These are phyloP conservation scores for Solanum bukasovii DNA, from an alignment of 257 asterid genomes.

Conservation along the genomic window DNA sequence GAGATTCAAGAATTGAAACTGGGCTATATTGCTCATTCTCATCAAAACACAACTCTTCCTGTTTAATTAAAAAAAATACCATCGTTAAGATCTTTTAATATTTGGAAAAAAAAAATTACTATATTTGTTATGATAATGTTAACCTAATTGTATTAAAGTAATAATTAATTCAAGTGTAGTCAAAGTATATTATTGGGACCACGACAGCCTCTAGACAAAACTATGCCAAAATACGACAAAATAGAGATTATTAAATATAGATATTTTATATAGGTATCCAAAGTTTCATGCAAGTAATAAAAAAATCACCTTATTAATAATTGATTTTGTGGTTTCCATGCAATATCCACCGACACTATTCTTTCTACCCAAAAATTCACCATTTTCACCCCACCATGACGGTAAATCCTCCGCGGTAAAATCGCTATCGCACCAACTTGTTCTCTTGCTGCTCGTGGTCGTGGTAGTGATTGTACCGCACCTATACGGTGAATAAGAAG, in stretches of 20 bases:
- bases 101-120: neutral
- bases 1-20: conserved; percentile 65
- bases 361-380: conserved; percentile 7
- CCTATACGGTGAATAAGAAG: conserved; percentile 16
- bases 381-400: conserved; percentile 28
- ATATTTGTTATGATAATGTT: neutral
- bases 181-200: neutral
- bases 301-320: neutral
- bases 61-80: neutral
- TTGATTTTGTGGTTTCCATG: neutral
- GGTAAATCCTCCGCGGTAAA: conserved; percentile 51
- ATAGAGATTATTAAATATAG: neutral
- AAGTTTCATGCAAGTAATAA: neutral
- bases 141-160: neutral
- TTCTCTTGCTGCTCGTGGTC: conserved; percentile 26
- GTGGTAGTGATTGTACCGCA: conserved; percentile 3
- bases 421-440: conserved; percentile 65
- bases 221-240: neutral
- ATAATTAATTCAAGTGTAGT: neutral
- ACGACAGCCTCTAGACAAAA: neutral
- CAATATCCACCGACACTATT: conserved; percentile 5
- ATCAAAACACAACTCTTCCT: conserved; percentile 33
- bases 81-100: neutral
- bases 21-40: conserved; percentile 69
- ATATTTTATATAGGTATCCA: neutral